Evolutionary conservation across 2,329 filamentous ascomycete genomes (phyloP).

Genomic region (Achaetomium macrosporum): DNA sequence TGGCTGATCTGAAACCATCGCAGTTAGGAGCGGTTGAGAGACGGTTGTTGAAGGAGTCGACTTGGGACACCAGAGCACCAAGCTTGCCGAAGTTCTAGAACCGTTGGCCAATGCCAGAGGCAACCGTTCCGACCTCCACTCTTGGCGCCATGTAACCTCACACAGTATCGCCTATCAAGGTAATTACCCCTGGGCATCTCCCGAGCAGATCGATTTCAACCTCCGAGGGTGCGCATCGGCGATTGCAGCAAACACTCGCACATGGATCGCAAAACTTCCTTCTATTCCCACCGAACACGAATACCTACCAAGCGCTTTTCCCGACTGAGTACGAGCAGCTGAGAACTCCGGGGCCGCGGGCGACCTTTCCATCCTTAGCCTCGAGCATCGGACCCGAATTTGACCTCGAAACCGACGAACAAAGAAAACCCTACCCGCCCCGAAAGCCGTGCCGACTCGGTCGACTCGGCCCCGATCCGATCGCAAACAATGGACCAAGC

Average conservation of each 20-base stretch:
- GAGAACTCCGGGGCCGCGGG: neutral
- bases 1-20: no score
- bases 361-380: neutral
- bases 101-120: no score
- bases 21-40: no score
- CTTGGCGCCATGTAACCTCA: no score
- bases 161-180: no score
- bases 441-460: neutral
- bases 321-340: neutral
- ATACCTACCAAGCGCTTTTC: neutral
- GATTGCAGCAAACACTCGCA: neutral
- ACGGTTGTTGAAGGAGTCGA: no score
- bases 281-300: neutral
- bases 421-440: neutral
- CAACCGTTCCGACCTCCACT: no score
- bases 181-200: neutral
- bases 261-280: neutral
- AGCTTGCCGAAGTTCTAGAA: no score
- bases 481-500: constrained; percentile 54
- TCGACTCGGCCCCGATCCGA: neutral
- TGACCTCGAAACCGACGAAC: neutral
- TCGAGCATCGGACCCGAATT: neutral
- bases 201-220: neutral
- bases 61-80: no score
- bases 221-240: neutral